Evolutionary conservation across 176 grass and related monocot genomes (phyloP).

Genomic region (Bonia amplexicaulis): DNA sequence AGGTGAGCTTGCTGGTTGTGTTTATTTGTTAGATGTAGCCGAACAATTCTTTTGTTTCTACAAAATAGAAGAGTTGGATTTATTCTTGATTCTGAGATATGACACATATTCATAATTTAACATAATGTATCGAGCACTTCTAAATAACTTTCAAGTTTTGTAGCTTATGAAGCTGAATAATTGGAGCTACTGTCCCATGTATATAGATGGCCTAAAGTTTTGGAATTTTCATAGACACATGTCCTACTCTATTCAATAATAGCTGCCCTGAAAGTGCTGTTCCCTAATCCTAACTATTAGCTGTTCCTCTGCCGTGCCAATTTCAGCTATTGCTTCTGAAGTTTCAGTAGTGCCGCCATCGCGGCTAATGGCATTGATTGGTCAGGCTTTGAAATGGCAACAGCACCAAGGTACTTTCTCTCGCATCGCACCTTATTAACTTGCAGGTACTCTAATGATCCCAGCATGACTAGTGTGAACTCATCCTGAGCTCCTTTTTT

Average conservation of each 20-base stretch:
- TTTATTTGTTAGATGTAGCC: neutral
- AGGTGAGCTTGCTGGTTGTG: slow-evolving; percentile 41
- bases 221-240: neutral
- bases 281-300: neutral
- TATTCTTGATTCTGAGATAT: slow-evolving; percentile 5
- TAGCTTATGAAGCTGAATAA: neutral
- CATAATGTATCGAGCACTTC: neutral
- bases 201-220: neutral
- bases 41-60: neutral
- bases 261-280: neutral
- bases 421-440: neutral
- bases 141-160: neutral
- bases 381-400: slow-evolving; percentile 97
- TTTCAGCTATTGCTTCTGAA: slow-evolving; percentile 87
- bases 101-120: neutral
- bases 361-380: slow-evolving; percentile 95
- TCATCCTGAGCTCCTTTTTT: slow-evolving; percentile 15
- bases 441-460: neutral
- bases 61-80: neutral
- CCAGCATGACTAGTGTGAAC: neutral
- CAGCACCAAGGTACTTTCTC: slow-evolving; percentile 85
- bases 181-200: neutral
- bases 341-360: slow-evolving; percentile 95
- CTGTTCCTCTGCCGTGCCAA: neutral
- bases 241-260: slow-evolving; percentile 5